These are phyloP conservation scores for Flaveria robusta DNA, from an alignment of 129 eudicot species.

Conservation along the genomic window DNA sequence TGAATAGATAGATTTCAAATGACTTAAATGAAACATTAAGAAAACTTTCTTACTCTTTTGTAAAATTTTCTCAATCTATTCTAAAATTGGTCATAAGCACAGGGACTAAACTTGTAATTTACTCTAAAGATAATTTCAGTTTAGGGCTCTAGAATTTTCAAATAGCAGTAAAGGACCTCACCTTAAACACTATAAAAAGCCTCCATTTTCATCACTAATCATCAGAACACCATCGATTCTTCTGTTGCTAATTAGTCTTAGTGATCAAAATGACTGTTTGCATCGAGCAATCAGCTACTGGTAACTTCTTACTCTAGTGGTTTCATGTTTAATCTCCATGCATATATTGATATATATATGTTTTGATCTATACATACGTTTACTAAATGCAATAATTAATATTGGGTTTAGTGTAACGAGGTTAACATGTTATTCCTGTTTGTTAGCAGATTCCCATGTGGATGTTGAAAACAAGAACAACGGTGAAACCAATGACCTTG, in stretches of 20 bases:
- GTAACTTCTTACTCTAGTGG: background rate
- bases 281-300: background rate
- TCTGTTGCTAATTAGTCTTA: background rate
- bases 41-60: too few relatives aligned
- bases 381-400: background rate
- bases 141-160: background rate
- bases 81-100: background rate
- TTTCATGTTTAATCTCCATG: background rate
- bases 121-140: background rate
- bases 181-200: slow-evolving; percentile 1
- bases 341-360: background rate
- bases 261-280: slow-evolving; percentile 6
- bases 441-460: slow-evolving; percentile 7
- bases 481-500: slow-evolving; percentile 39
- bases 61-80: too few relatives aligned
- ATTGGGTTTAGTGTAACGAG: background rate
- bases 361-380: background rate
- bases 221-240: background rate
- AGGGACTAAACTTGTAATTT: background rate
- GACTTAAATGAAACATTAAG: too few relatives aligned
- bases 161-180: background rate
- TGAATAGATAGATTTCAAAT: too few relatives aligned
- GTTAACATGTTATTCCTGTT: background rate
- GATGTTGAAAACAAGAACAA: slow-evolving; percentile 27
- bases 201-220: slow-evolving; percentile 10